phyloP scores from a whole-genome alignment of 257 asterid species.

The Echites panduratus region DNA sequence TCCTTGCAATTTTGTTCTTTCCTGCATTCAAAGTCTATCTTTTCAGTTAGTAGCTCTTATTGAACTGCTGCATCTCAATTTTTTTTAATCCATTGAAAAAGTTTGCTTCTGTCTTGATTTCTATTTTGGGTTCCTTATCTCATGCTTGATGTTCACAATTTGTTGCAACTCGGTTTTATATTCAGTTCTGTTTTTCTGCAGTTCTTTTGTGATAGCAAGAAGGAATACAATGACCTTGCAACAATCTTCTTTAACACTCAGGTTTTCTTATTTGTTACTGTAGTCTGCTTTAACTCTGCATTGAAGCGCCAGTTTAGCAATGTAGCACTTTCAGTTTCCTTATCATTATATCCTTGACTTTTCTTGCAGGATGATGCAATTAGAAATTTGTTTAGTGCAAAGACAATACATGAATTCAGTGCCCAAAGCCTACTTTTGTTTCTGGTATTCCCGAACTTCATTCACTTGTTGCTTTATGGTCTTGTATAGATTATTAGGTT shows the following conservation, averaged over 20 bases:
- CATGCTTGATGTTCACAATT: not conserved
- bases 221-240: slow-evolving; percentile 94
- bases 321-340: slow-evolving; percentile 4
- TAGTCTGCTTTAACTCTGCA: not conserved
- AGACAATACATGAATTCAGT: slow-evolving; percentile 90
- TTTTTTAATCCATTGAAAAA: not conserved
- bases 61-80: not conserved
- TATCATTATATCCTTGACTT: slow-evolving; percentile 31
- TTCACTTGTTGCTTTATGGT: slow-evolving; percentile 7
- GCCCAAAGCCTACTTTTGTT: slow-evolving; percentile 86
- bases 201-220: slow-evolving; percentile 72
- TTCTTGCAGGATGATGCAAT: slow-evolving; percentile 94
- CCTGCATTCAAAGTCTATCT: not conserved
- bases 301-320: not conserved
- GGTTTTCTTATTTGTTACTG: slow-evolving; percentile 42
- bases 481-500: slow-evolving; percentile 2
- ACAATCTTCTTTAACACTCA: slow-evolving; percentile 97
- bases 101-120: not conserved
- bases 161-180: slow-evolving; percentile 14
- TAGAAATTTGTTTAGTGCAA: slow-evolving; percentile 95
- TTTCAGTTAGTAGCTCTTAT: not conserved
- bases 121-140: not conserved
- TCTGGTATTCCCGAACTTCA: slow-evolving; percentile 47
- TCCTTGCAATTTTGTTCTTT: not conserved
- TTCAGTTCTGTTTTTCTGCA: slow-evolving; percentile 29